Evolutionary conservation across 805 yeast genomes (phyloP), one percentile per base, ranked within the genome.

Genomic region (Starmerella gropengiesseri): DNA sequence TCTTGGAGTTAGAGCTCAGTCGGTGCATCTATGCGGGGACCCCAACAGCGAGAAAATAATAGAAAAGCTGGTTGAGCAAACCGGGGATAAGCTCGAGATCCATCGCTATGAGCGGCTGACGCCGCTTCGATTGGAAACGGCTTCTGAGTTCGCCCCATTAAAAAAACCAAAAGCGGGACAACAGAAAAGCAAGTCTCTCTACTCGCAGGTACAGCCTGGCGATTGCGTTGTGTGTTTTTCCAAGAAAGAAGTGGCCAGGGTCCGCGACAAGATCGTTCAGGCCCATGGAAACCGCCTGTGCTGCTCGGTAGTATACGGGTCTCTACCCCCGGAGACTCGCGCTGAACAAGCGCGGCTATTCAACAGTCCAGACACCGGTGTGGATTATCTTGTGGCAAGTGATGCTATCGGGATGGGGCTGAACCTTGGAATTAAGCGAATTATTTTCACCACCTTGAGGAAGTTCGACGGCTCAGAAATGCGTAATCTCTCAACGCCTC

Each of bases 401-500:
- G 97, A 91, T 64, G 98, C 98, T 0, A 77, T 91, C 48, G 98
- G 98, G 2, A 89, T 91, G 96, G 98, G 98, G 0, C 68, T 91
- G 41, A 91, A 91, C 56, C 66, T 91, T 55, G 78, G 82, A 20
- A 87, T 91, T 50, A 75, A 77, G 45, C 66, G 97, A 46, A 73
- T 91, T 5, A 71, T 91, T 1, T 87, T 91, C 57, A 74, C 81
- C 14, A 69, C 78, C 0, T 64, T 73, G 21, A 58, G 59, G 37
- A 91, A 91, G 60, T 87, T 72, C 53, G 74, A 85, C 56, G 96
- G 96, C 5, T 57, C 54, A 12, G 61, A 59, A 13, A 61, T 60
- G 7, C 37, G 45, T 4, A 58, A 58, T 1, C 59, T 91, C 23
- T 66, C 81, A 0, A 62, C 71, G 4, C 80, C 95, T 0, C 77